Percentiles rank a stretch among this genome's conserved stretches.
Conservation (phyloP, 306 rosid genomes). For the Amphicarpaea edgeworthii region DNA sequence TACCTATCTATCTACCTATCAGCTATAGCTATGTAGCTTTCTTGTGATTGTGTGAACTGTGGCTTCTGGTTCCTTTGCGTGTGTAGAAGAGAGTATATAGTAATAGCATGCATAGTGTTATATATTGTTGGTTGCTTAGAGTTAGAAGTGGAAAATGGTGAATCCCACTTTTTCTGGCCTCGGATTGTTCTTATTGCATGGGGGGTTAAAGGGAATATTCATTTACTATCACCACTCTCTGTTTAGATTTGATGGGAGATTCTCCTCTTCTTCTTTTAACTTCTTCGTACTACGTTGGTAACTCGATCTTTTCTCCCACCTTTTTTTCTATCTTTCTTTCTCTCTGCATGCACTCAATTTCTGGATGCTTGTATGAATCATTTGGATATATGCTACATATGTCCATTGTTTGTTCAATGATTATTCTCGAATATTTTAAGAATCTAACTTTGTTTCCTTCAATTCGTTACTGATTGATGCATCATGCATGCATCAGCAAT, state of each 20-base stretch:
- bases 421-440: constrained; percentile 14
- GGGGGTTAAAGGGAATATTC: constrained; percentile 48
- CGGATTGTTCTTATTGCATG: constrained; percentile 45
- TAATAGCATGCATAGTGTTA: not conserved
- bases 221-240: constrained; percentile 30
- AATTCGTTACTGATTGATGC: constrained; percentile 33
- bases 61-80: constrained; percentile 20
- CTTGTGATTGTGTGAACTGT: constrained; percentile 15
- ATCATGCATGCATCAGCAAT: constrained; percentile 46
- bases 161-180: constrained; percentile 42
- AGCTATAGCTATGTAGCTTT: not conserved
- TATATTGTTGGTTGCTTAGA: constrained; percentile 34
- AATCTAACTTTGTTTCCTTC: constrained; percentile 27
- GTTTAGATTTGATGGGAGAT: constrained; percentile 49
- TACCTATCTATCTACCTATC: constrained; percentile 25
- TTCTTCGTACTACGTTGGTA: constrained; percentile 40
- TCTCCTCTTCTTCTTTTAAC: constrained; percentile 37
- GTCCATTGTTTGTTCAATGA: constrained; percentile 24
- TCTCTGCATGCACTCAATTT: constrained; percentile 29
- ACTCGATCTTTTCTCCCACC: constrained; percentile 8
- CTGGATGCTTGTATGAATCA: constrained; percentile 28
- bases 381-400: constrained; percentile 19
- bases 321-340: not conserved
- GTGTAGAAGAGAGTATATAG: not conserved
- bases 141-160: constrained; percentile 45